Percentiles rank a stretch among this genome's conserved stretches.
phyloP scores from a whole-genome alignment of 2,329 filamentous ascomycete genomes.

The Aspergillus novoparasiticus region DNA sequence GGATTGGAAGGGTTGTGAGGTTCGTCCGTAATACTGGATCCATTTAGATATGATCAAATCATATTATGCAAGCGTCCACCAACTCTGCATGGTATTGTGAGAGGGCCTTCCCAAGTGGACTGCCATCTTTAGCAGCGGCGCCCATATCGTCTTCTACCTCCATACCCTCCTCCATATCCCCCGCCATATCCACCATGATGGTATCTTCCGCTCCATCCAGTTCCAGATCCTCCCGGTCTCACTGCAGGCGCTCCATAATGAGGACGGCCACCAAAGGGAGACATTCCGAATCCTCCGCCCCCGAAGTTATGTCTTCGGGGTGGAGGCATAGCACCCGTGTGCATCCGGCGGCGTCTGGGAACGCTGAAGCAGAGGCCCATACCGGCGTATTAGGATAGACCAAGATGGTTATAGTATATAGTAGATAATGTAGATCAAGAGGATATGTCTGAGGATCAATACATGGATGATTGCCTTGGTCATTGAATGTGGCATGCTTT shows the following conservation, averaged over 20 bases:
- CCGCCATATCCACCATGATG: no score
- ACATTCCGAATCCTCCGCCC: no score
- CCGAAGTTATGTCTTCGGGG: background rate
- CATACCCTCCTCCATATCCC: background rate
- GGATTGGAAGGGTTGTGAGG: constrained; percentile 69
- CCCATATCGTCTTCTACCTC: background rate
- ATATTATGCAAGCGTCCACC: background rate
- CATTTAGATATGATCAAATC: background rate
- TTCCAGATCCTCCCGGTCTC: background rate
- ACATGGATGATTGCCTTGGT: no score
- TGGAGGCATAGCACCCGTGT: background rate
- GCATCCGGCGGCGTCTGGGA: background rate
- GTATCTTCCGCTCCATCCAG: background rate
- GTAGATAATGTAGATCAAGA: background rate
- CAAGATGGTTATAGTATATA: background rate
- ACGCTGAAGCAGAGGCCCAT: background rate
- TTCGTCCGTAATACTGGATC: background rate
- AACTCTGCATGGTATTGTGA: background rate
- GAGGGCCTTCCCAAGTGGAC: background rate
- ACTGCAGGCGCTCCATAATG: background rate
- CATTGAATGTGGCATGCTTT: no score
- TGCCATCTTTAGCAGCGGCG: background rate
- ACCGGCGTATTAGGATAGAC: background rate
- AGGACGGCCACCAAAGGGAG: background rate
- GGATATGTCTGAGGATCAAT: background rate